Evolutionary conservation across 2,329 filamentous ascomycete genomes (phyloP).

Genomic region (Pseudogymnoascus verrucosus): DNA sequence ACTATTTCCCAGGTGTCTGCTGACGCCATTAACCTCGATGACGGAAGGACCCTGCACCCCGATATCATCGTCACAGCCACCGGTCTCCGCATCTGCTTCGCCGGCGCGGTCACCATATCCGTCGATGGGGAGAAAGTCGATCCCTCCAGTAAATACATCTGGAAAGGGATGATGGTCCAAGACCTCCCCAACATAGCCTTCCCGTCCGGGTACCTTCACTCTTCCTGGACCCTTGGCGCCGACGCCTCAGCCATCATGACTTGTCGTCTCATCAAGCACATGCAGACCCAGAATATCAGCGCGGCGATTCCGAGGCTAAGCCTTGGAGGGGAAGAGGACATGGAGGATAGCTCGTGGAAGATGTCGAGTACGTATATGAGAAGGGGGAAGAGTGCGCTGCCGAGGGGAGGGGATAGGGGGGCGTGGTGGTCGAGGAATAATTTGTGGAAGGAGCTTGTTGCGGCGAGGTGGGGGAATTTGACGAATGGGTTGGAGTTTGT

Average conservation of each 20-base stretch:
- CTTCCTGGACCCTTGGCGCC: conserved; percentile 54
- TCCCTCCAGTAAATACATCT: conserved; percentile 40
- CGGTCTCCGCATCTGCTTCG: conserved; percentile 48
- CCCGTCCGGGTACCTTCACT: conserved; percentile 52
- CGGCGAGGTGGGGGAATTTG: background rate
- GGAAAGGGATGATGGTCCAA: conserved; percentile 54
- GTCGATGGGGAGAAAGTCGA: conserved; percentile 43
- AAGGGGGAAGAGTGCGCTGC: background rate
- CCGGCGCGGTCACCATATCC: conserved; percentile 41
- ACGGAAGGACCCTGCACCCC: conserved; percentile 39
- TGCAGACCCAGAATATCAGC: conserved; percentile 36
- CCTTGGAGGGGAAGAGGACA: conserved; percentile 21
- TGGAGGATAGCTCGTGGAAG: background rate
- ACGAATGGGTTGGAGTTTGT: background rate
- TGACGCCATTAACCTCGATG: conserved; percentile 36
- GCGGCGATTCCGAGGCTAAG: conserved; percentile 38
- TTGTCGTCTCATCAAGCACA: conserved; percentile 41
- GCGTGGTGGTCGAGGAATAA: conserved; percentile 2
- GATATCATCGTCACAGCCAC: conserved; percentile 61
- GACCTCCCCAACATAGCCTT: conserved; percentile 53
- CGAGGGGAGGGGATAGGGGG: background rate
- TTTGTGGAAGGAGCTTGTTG: background rate
- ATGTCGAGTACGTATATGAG: conserved; percentile 4
- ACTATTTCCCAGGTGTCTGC: conserved; percentile 38
- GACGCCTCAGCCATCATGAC: conserved; percentile 45